phyloP scores from a whole-genome alignment of 768 basidiomycete species.

The Lyophyllum decastes region DNA sequence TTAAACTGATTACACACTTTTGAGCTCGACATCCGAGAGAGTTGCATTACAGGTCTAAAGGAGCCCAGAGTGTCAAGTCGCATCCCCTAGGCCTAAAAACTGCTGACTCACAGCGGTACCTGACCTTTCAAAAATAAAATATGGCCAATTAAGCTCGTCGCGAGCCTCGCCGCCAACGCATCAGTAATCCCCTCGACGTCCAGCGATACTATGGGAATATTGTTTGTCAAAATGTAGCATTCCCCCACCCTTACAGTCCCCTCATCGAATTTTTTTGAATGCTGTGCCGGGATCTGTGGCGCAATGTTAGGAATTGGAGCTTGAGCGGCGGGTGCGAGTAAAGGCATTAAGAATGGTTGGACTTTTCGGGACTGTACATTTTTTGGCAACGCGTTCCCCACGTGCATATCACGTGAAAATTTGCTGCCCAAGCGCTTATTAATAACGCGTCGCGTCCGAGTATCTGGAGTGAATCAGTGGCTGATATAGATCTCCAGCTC shows the following conservation, averaged over 20 bases:
- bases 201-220: conserved; percentile 41
- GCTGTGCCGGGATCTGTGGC: too few relatives aligned
- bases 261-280: neutral
- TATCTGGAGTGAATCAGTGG: too few relatives aligned
- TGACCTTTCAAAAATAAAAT: conserved; percentile 79
- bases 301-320: neutral
- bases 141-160: conserved; percentile 64
- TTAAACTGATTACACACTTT: conserved; percentile 34
- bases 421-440: neutral
- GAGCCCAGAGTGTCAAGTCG: neutral
- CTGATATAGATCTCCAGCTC: too few relatives aligned
- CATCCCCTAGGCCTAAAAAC: neutral
- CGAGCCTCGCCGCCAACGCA: conserved; percentile 63
- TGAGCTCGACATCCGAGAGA: conserved; percentile 51
- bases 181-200: conserved; percentile 56
- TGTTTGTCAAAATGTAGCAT: conserved; percentile 3
- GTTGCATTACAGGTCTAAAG: conserved; percentile 64
- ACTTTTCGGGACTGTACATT: too few relatives aligned
- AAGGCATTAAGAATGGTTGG: neutral
- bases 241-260: neutral
- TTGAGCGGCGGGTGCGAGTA: conserved; percentile 1
- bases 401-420: conserved; percentile 1
- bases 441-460: neutral
- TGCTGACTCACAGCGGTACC: conserved; percentile 66
- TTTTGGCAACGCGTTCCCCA: conserved; percentile 9